These are phyloP conservation scores for Hygrophoropsis aurantiaca DNA, from an alignment of 768 basidiomycete species.

Conservation along the genomic window DNA sequence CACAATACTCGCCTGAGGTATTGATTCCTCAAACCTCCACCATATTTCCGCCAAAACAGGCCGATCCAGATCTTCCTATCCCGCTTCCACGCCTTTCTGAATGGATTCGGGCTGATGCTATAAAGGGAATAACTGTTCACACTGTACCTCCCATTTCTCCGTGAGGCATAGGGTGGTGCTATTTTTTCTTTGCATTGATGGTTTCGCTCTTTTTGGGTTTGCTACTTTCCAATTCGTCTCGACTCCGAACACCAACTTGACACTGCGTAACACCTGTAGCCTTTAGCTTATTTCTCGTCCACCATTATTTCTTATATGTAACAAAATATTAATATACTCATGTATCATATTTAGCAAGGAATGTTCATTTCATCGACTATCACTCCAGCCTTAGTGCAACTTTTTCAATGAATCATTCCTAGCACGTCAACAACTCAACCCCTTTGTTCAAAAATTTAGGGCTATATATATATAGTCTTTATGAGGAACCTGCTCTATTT, in stretches of 20 bases:
- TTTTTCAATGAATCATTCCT: no score
- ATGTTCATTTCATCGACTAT: no score
- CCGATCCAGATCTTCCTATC: slow-evolving; percentile 56
- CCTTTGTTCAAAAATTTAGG: no score
- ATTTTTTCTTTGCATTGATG: slow-evolving; percentile 1
- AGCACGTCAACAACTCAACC: no score
- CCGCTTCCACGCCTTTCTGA: slow-evolving; percentile 49
- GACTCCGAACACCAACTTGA: no score
- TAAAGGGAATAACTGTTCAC: slow-evolving; percentile 24
- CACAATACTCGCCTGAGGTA: slow-evolving; percentile 12
- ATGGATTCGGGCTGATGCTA: slow-evolving; percentile 51
- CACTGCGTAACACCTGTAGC: slow-evolving; percentile 4
- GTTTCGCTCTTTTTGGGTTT: no score
- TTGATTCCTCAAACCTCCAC: slow-evolving; percentile 13
- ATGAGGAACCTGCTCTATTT: no score
- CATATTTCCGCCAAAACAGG: slow-evolving; percentile 41
- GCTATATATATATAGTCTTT: no score
- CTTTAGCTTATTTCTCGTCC: not conserved
- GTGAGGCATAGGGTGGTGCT: slow-evolving; percentile 7
- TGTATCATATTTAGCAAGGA: no score
- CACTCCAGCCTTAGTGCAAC: no score
- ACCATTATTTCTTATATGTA: no score
- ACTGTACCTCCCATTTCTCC: slow-evolving; percentile 13
- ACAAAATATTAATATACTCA: no score
- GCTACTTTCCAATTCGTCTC: not conserved